Evolutionary conservation across 768 basidiomycete species (phyloP).

Genomic region (Termitomyces bulborhizus): DNA sequence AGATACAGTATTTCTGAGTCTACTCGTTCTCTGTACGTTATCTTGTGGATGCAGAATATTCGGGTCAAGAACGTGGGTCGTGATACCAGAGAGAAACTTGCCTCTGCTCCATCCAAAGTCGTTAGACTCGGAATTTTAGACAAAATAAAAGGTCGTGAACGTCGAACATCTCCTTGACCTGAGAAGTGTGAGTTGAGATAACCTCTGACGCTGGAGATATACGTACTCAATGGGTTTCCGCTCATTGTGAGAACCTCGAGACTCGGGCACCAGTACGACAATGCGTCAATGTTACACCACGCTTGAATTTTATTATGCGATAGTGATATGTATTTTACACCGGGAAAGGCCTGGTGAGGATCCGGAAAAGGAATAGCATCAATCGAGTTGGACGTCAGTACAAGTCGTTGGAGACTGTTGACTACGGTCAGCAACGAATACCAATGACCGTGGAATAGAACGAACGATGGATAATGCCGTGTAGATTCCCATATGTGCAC

Average conservation of each 20-base stretch:
- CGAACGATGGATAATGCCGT: slow-evolving; percentile 39
- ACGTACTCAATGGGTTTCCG: slow-evolving; percentile 64
- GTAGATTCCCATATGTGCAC: slow-evolving; percentile 38
- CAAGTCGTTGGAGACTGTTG: slow-evolving; percentile 55
- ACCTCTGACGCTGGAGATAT: slow-evolving; percentile 3
- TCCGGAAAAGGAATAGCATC: slow-evolving; percentile 38
- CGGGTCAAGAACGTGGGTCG: neutral
- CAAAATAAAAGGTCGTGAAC: slow-evolving; percentile 55
- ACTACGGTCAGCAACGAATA: slow-evolving; percentile 8
- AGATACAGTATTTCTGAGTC: slow-evolving; percentile 85
- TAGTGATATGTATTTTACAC: slow-evolving; percentile 55
- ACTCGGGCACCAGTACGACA: slow-evolving; percentile 63
- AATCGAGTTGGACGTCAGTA: slow-evolving; percentile 62
- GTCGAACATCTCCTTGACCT: slow-evolving; percentile 32
- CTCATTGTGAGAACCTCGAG: slow-evolving; percentile 55
- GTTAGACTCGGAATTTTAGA: slow-evolving; percentile 62
- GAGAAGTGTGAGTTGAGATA: slow-evolving; percentile 7
- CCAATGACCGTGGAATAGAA: slow-evolving; percentile 14
- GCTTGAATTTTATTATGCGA: slow-evolving; percentile 49
- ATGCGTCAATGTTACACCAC: slow-evolving; percentile 62
- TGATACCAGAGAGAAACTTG: slow-evolving; percentile 27
- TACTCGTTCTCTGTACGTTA: slow-evolving; percentile 61
- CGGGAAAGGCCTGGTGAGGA: slow-evolving; percentile 20
- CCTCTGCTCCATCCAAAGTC: slow-evolving; percentile 57
- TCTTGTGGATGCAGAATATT: slow-evolving; percentile 31